phyloP scores from a whole-genome alignment of 441 rosid species.

The Arabidopsis lyrata region DNA sequence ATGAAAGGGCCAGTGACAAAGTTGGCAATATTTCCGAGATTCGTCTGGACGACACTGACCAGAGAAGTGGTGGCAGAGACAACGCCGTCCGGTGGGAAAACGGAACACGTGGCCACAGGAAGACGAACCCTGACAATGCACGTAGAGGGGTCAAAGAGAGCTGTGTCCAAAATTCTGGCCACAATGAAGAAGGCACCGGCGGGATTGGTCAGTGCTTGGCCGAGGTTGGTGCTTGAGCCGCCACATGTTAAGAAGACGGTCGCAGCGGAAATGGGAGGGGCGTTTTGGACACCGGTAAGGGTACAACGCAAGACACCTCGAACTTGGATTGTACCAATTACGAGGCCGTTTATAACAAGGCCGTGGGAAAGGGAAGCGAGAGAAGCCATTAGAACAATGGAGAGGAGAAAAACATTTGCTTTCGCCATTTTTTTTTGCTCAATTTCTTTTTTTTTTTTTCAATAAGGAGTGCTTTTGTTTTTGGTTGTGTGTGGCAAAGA shows the following conservation, averaged over 20 bases:
- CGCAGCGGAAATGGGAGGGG: conserved; percentile 2
- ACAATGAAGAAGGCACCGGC: neutral
- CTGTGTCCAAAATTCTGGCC: neutral
- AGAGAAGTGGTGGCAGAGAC: neutral
- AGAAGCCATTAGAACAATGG: conserved; percentile 11
- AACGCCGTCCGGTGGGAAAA: conserved; percentile 1
- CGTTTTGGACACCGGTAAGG: conserved; percentile 8
- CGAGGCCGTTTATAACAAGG: neutral
- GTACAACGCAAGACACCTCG: conserved; percentile 17
- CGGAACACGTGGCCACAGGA: conserved; percentile 22
- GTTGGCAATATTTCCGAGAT: conserved; percentile 15
- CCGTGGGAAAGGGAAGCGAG: conserved; percentile 18
- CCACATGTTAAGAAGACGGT: neutral
- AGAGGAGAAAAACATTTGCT: conserved; percentile 7
- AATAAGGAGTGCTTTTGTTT: neutral
- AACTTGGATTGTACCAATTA: neutral
- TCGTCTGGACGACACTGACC: neutral
- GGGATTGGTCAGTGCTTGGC: conserved; percentile 4
- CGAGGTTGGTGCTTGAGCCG: neutral
- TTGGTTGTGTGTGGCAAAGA: conserved; percentile 14
- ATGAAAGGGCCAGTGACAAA: neutral
- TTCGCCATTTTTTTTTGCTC: neutral
- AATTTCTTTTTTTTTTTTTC: neutral
- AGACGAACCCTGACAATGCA: neutral
- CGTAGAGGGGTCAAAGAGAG: neutral